These are phyloP conservation scores for Vaucheria bursata DNA, from an alignment of 352 stramenopile species.

Conservation along the genomic window DNA sequence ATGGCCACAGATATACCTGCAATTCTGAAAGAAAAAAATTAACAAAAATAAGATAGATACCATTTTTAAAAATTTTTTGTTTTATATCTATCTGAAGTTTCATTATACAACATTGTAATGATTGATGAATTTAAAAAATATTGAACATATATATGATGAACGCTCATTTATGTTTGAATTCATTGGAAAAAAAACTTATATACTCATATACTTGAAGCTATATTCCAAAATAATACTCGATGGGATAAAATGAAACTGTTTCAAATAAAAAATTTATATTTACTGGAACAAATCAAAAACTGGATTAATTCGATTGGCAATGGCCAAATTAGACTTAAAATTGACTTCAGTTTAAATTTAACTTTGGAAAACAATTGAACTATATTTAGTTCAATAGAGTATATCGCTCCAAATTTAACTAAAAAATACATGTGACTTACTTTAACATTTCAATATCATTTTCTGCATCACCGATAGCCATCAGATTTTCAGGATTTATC, in stretches of 20 bases:
- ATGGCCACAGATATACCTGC: constrained; percentile 33
- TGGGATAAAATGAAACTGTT: neutral
- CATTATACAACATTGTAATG: neutral
- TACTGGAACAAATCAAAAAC: neutral
- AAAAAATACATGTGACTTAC: neutral
- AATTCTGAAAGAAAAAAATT: neutral
- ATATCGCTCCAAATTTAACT: neutral
- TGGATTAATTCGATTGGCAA: neutral
- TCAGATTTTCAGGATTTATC: constrained; percentile 15
- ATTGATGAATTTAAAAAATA: neutral
- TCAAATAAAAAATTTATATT: neutral
- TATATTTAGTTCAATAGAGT: neutral
- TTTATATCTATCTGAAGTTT: neutral
- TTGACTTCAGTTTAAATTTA: too few relatives aligned
- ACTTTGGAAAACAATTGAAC: neutral
- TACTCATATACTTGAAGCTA: too few relatives aligned
- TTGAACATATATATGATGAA: neutral
- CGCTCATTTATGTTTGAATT: neutral
- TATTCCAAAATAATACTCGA: too few relatives aligned
- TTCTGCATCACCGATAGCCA: constrained; percentile 30
- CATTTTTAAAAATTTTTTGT: neutral
- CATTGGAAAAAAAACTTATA: neutral
- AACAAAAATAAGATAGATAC: neutral
- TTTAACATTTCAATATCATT: constrained; percentile 46
- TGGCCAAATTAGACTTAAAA: neutral